phyloP scores from a whole-genome alignment of 2,329 filamentous ascomycete genomes.

The Monilinia polystroma region DNA sequence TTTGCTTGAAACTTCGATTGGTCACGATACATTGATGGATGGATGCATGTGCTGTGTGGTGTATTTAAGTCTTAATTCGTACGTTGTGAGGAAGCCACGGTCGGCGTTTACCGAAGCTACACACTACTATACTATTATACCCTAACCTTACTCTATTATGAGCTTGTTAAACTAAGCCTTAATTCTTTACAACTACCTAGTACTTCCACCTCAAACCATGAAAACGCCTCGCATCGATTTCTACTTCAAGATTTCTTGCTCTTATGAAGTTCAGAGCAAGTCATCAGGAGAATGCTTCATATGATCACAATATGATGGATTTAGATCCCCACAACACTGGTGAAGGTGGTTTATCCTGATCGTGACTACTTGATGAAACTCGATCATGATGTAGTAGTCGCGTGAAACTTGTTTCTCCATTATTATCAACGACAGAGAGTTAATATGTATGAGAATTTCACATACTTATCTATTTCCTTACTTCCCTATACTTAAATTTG shows the following conservation, averaged over 20 bases:
- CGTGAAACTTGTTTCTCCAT: conserved; percentile 15
- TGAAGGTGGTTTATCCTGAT: background rate
- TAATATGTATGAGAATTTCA: background rate
- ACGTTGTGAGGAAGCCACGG: too few relatives aligned
- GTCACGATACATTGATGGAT: too few relatives aligned
- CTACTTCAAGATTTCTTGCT: background rate
- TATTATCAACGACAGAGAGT: background rate
- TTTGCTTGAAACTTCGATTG: too few relatives aligned
- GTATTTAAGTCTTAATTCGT: too few relatives aligned
- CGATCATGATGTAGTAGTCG: conserved; percentile 12
- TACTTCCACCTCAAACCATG: background rate
- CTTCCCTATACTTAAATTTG: background rate
- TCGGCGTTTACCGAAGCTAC: too few relatives aligned
- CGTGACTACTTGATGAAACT: background rate
- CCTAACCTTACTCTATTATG: too few relatives aligned
- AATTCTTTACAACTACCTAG: too few relatives aligned
- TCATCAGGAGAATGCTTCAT: background rate
- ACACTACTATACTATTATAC: too few relatives aligned
- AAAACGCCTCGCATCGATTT: background rate
- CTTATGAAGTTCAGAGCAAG: background rate
- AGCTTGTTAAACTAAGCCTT: too few relatives aligned
- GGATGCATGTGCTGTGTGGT: too few relatives aligned
- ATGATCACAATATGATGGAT: background rate
- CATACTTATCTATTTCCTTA: background rate
- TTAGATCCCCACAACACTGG: background rate